Evolutionary conservation across 2,329 filamentous ascomycete species (phyloP).

Genomic region (Nannizziopsis barbatae): DNA sequence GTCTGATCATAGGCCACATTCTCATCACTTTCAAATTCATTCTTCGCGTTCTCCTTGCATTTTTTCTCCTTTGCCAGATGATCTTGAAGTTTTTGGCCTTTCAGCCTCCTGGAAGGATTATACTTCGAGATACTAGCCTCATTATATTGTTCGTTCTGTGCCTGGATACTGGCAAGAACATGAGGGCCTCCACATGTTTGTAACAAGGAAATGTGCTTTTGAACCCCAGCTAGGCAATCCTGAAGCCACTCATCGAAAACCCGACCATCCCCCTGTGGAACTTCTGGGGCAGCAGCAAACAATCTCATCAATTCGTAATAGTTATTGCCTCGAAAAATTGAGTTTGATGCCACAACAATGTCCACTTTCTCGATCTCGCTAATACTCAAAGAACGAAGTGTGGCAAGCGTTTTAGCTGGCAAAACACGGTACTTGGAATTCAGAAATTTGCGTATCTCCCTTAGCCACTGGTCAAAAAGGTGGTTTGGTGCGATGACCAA

Average conservation of each 20-base stretch:
- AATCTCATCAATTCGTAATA: slow-evolving; percentile 43
- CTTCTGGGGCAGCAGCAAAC: slow-evolving; percentile 40
- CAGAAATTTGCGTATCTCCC: slow-evolving; percentile 45
- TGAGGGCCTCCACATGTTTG: slow-evolving; percentile 21
- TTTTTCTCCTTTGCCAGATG: slow-evolving; percentile 15
- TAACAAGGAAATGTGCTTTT: slow-evolving; percentile 32
- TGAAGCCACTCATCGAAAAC: slow-evolving; percentile 46
- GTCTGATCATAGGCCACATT: background rate
- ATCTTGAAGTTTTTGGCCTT: slow-evolving; percentile 21
- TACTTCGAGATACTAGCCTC: slow-evolving; percentile 30
- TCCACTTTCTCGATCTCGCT: slow-evolving; percentile 38
- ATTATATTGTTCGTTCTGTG: slow-evolving; percentile 25
- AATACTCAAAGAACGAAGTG: slow-evolving; percentile 36
- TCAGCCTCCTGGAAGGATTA: slow-evolving; percentile 26
- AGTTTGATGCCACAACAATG: slow-evolving; percentile 47
- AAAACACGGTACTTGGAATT: slow-evolving; percentile 36
- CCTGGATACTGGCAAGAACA: slow-evolving; percentile 25
- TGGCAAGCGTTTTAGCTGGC: slow-evolving; percentile 30
- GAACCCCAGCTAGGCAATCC: slow-evolving; percentile 34
- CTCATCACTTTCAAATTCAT: background rate
- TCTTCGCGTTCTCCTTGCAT: background rate
- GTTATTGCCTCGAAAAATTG: slow-evolving; percentile 35
- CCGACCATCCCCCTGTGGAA: slow-evolving; percentile 34
- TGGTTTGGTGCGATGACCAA: slow-evolving; percentile 48
- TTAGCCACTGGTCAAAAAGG: slow-evolving; percentile 48